A percentile compares a stretch with the other conserved stretches of the same genome.
phyloP scores from a whole-genome alignment of 768 basidiomycete genomes.

The Termitomyces sp. region DNA sequence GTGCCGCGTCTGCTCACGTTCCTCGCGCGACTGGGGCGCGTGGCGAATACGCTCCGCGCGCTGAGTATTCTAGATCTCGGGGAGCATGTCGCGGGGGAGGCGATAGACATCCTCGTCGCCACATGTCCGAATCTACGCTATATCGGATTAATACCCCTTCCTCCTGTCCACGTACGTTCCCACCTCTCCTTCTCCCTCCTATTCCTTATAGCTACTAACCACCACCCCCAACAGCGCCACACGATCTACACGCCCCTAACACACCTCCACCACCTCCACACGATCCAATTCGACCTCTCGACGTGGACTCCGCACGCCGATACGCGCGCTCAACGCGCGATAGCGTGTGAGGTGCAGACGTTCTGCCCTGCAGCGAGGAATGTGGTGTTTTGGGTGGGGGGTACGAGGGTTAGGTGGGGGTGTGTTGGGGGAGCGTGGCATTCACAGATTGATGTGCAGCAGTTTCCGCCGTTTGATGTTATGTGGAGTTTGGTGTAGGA shows the following conservation, averaged over 20 bases:
- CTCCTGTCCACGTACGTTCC: slow-evolving; percentile 22
- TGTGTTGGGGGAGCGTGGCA: slow-evolving; percentile 2
- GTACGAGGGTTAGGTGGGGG: slow-evolving; percentile 23
- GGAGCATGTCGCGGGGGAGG: slow-evolving; percentile 18
- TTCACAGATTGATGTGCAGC: slow-evolving; percentile 8
- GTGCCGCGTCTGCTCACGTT: slow-evolving; percentile 21
- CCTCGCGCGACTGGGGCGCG: slow-evolving; percentile 25
- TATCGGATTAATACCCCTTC: slow-evolving; percentile 27
- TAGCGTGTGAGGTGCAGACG: slow-evolving; percentile 28
- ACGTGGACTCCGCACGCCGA: slow-evolving; percentile 25
- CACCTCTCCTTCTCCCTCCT: not conserved
- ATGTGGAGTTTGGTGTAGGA: slow-evolving; percentile 9
- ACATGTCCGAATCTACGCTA: slow-evolving; percentile 23
- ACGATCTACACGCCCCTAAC: slow-evolving; percentile 23
- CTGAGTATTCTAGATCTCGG: slow-evolving; percentile 28
- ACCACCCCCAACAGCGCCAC: too few relatives aligned
- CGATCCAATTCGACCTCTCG: slow-evolving; percentile 31
- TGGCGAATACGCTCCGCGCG: slow-evolving; percentile 22
- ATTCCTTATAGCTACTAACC: too few relatives aligned
- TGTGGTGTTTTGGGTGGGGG: slow-evolving; percentile 28
- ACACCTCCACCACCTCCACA: slow-evolving; percentile 22
- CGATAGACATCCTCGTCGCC: slow-evolving; percentile 18
- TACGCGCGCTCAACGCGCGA: slow-evolving; percentile 23
- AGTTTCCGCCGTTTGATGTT: slow-evolving; percentile 8
- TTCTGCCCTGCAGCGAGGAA: slow-evolving; percentile 24